Percentiles rank a stretch among this genome's conserved stretches.
These are phyloP conservation scores for Euphorbia tirucalli DNA, from an alignment of 345 rosid species.

Conservation along the genomic window DNA sequence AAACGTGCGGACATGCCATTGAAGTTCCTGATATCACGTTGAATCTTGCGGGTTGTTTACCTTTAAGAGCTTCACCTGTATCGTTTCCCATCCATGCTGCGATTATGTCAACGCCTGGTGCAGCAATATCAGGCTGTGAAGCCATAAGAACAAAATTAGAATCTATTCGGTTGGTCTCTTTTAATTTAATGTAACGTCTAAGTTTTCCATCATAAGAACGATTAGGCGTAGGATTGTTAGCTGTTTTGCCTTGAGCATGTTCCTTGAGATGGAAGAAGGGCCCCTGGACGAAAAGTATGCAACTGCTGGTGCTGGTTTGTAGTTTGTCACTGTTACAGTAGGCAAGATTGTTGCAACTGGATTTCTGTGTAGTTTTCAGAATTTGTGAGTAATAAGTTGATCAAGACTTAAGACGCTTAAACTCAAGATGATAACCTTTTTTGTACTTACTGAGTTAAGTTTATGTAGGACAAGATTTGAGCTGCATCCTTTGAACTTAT, in stretches of 20 bases:
- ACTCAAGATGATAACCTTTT: too few species aligned
- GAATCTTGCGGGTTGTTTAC: conserved; percentile 43
- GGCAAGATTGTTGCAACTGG: conserved; percentile 72
- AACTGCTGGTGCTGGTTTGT: conserved; percentile 62
- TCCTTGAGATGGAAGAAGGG: conserved; percentile 56
- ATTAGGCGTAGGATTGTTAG: neutral
- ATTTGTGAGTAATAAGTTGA: neutral
- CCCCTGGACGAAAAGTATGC: conserved; percentile 84
- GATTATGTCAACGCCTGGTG: conserved; percentile 71
- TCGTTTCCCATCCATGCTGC: conserved; percentile 80
- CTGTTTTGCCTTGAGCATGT: conserved; percentile 65
- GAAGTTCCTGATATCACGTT: conserved; percentile 75
- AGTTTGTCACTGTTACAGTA: conserved; percentile 42
- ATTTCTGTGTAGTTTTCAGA: conserved; percentile 34
- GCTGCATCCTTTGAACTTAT: conserved; percentile 53
- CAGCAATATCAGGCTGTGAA: conserved; percentile 79
- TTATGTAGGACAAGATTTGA: conserved; percentile 53
- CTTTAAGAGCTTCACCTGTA: conserved; percentile 28
- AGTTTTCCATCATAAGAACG: too few species aligned
- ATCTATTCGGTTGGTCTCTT: neutral
- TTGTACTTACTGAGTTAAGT: conserved; percentile 54
- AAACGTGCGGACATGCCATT: conserved; percentile 79
- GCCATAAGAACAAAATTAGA: neutral
- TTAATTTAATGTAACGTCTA: too few species aligned
- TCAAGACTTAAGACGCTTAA: too few species aligned